phyloP scores from a whole-genome alignment of 768 basidiomycete genomes.

The Boletus rex-veris region DNA sequence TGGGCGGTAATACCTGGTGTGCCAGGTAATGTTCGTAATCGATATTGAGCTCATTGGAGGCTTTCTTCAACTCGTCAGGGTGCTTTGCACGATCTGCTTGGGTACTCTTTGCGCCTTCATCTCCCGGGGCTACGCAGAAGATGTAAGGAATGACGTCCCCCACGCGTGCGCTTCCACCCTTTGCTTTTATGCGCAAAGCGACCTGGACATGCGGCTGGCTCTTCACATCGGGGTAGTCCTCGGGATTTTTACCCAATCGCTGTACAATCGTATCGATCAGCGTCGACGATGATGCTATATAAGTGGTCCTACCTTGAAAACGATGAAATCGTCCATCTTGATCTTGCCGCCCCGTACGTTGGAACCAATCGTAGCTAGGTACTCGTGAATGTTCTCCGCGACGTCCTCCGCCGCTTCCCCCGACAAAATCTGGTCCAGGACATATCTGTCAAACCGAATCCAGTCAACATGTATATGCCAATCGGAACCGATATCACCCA shows the following conservation, averaged over 20 bases:
- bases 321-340: slow-evolving; percentile 90
- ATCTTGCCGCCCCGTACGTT: slow-evolving; percentile 74
- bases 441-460: slow-evolving; percentile 53
- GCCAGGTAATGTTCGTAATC: slow-evolving; percentile 92
- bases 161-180: slow-evolving; percentile 71
- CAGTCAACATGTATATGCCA: neutral
- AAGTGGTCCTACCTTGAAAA: slow-evolving; percentile 71
- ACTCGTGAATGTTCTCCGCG: slow-evolving; percentile 90
- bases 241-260: slow-evolving; percentile 95
- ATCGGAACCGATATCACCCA: slow-evolving; percentile 38
- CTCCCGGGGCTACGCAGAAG: slow-evolving; percentile 79
- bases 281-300: neutral
- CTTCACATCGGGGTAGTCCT: slow-evolving; percentile 96
- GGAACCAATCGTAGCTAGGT: slow-evolving; percentile 71
- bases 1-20: slow-evolving; percentile 89
- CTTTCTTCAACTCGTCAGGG: slow-evolving; percentile 85
- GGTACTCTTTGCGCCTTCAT: slow-evolving; percentile 63
- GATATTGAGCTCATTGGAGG: slow-evolving; percentile 57
- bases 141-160: slow-evolving; percentile 97
- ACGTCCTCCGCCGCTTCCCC: slow-evolving; percentile 88
- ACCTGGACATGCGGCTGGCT: slow-evolving; percentile 97
- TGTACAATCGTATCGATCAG: slow-evolving; percentile 28
- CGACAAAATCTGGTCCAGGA: slow-evolving; percentile 86
- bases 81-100: slow-evolving; percentile 92
- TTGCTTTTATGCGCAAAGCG: slow-evolving; percentile 83